Base-by-base conservation (phyloP, 768 basidiomycete genomes). In the Hirschioporus abietinus region DNA sequence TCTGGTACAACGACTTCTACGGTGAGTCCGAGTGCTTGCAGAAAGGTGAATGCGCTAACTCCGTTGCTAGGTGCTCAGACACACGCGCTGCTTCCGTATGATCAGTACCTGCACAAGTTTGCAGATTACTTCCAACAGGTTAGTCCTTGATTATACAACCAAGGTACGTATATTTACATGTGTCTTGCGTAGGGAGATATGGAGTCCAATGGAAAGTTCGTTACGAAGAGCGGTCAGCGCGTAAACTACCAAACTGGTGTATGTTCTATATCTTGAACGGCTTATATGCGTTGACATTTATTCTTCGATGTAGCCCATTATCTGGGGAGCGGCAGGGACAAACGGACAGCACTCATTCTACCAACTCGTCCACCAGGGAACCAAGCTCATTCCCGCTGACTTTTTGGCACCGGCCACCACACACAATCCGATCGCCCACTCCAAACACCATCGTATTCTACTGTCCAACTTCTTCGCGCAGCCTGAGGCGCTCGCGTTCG, bases 261-360 rank as follows among this genome's bases (percentile, higher is more conserved):
- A 80, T 62, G 92, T 73, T 26, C 61, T 8, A 60, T 18, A 23
- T 26, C 58, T 57, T 57, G 65, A 63, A 63, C 26, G 3, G 20
- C 15, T 25, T 64, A 58, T 64, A 12, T 65, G 25, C 66, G 24
- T 62, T 70, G 20, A 68, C 34, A 26, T 35, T 52, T 64, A 65
- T 66, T 7, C 66, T 25, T 59, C 27, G 1, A 30, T 42, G 15
- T 71, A 95, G 90, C 96, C 97, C 17, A 99, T 99, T 80, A 92
- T 99, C 77, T 99, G 97, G 97, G 97, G 96, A 71, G 96, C 96
- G 10, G 90, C 93, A 0, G 97, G 96, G 58, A 99, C 97, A 52
- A 99, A 99, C 78, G 97, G 96, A 66, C 96, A 99, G 77, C 97
- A 99, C 81, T 98, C 97, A 9, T 99, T 99, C 86, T 99, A 99